phyloP scores from a whole-genome alignment of 192 early-diverging fungal species.

The Martensiomyces pterosporus region DNA sequence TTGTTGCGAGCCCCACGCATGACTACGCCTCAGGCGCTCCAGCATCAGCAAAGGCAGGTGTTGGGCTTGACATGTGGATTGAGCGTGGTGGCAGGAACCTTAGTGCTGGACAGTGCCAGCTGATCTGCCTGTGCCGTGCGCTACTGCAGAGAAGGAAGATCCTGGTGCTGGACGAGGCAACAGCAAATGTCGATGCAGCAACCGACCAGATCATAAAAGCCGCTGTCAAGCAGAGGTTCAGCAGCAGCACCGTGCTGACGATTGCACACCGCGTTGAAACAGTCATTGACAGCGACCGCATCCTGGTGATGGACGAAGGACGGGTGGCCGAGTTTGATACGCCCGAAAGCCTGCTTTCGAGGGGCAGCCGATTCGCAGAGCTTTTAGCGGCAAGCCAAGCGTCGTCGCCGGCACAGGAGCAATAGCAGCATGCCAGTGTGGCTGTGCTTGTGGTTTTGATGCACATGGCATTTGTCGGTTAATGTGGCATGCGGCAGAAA shows the following conservation, averaged over 20 bases:
- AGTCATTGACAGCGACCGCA: constrained; percentile 47
- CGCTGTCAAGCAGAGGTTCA: constrained; percentile 51
- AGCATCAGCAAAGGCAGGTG: no score
- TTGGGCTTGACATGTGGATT: constrained; percentile 37
- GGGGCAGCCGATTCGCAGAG: constrained; percentile 2
- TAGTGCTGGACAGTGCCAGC: constrained; percentile 59
- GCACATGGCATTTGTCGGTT: no score
- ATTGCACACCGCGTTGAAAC: constrained; percentile 70
- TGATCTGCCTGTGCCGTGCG: constrained; percentile 76
- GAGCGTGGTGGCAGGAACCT: constrained; percentile 23
- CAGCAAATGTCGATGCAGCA: constrained; percentile 34
- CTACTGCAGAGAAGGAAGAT: constrained; percentile 63
- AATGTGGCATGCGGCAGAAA: neutral
- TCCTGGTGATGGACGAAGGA: constrained; percentile 61
- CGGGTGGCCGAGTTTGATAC: constrained; percentile 55
- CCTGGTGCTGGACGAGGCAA: constrained; percentile 70
- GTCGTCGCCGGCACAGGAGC: no score
- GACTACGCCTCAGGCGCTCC: no score
- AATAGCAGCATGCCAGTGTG: no score
- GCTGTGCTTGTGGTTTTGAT: no score
- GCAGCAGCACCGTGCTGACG: constrained; percentile 58
- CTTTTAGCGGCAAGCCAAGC: no score
- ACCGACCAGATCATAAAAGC: constrained; percentile 53
- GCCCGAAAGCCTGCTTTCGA: constrained; percentile 45
- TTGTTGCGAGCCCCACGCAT: no score